Percentiles rank a stretch among this genome's conserved stretches.
phyloP scores from a whole-genome alignment of 202 grass and related monocot species.

The Elaeis oleifera region DNA sequence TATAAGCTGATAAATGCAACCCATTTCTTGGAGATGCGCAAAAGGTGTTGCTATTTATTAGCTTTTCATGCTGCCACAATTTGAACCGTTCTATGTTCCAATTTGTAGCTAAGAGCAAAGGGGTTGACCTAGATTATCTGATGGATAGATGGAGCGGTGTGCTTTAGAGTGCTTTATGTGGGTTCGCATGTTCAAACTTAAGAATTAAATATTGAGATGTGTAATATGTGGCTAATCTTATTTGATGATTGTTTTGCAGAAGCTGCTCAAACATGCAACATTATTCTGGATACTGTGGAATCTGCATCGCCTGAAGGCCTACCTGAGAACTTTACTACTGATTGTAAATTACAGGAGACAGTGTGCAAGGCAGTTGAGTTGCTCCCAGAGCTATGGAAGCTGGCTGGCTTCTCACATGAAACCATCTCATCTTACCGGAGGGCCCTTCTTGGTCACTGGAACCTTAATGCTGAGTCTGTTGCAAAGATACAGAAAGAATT shows the following conservation, averaged over 20 bases:
- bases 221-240: constrained; percentile 7
- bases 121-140: too few species aligned
- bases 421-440: constrained; percentile 72
- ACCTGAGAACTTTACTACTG: constrained; percentile 46
- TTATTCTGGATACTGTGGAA: constrained; percentile 75
- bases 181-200: too few species aligned
- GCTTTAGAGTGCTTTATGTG: too few species aligned
- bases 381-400: constrained; percentile 73
- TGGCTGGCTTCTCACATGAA: constrained; percentile 70
- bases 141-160: too few species aligned
- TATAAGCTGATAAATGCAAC: too few species aligned
- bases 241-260: constrained; percentile 50
- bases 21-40: too few species aligned
- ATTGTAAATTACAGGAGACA: constrained; percentile 83
- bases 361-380: constrained; percentile 82
- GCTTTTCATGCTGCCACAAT: too few species aligned
- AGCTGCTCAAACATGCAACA: constrained; percentile 74
- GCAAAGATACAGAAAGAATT: constrained; percentile 85
- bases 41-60: too few species aligned
- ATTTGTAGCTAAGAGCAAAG: too few species aligned
- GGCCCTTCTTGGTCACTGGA: constrained; percentile 79
- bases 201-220: neutral
- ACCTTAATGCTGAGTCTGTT: constrained; percentile 53
- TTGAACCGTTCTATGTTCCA: too few species aligned
- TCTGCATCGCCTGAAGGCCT: constrained; percentile 59